Evolutionary conservation across 257 asterid species (phyloP), one percentile per base, ranked within the genome.

Genomic region (Striga asiatica): DNA sequence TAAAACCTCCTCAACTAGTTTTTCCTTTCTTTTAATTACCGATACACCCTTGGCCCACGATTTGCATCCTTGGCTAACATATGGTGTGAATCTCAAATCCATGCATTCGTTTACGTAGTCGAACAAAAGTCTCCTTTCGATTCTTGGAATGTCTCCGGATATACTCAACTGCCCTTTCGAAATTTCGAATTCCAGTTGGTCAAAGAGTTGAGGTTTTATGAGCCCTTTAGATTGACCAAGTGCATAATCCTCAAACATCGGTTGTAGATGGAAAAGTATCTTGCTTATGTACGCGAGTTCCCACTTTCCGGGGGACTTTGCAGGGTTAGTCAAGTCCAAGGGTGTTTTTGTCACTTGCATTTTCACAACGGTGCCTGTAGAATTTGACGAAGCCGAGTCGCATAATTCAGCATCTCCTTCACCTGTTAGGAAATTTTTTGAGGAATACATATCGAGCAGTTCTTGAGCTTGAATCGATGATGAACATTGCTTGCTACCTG

Each of bases 301-400:
- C 77, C 81, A 83, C 14, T 61, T 66, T 43, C 24, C 24, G 18
- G n/a, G n/a, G n/a, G 78, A 51, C 53, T 52, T 67, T 22, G 18
- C 45, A 3, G 12, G 41, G 37, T 49, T 32, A 2, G n/a, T 31
- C 50, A 50, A 46, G 57, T 42, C 12, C 28, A 60, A 34, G 34
- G 62, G 12, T 16, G 55, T 64, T 22, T 27, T 50, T 27, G 23
- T 62, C 74, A n/a, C n/a, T n/a, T n/a, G n/a, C n/a, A 64, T 57
- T 54, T 67, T 52, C 0, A 59, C 64, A 8, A 62, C 12, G 21
- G n/a, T n/a, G n/a, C n/a, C n/a, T n/a, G 58, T 67, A 20, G 62
- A 75, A 51, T 61, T 47, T 8, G 98, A 91, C 64, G 95, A 82
- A 58, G 93, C 97, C 8, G 94, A 88, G 72, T 92, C 97, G 12